These are phyloP conservation scores for Lipomyces yamanashiensis DNA, from an alignment of 805 yeast species.

Conservation along the genomic window DNA sequence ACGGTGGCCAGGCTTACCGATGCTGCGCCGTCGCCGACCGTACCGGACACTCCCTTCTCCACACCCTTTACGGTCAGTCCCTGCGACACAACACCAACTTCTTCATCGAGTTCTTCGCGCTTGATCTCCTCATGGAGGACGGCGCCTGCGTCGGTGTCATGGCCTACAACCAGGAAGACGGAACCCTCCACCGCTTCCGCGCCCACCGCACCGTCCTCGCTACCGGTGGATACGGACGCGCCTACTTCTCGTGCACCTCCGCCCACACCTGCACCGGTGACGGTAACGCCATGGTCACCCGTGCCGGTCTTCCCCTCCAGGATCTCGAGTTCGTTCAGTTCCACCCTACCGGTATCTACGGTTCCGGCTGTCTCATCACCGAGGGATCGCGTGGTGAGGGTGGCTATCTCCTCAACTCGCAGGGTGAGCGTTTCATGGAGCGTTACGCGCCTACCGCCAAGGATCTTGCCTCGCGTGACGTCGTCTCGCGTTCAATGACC, in stretches of 20 bases:
- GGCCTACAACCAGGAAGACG: slow-evolving; percentile 98
- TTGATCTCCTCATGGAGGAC: slow-evolving; percentile 91
- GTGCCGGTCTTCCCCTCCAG: slow-evolving; percentile 98
- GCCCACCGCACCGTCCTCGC: slow-evolving; percentile 96
- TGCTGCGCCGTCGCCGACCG: slow-evolving; percentile 99
- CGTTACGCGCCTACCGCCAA: slow-evolving; percentile 98
- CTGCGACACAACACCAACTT: slow-evolving; percentile 96
- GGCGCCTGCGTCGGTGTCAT: slow-evolving; percentile 96
- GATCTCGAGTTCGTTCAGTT: slow-evolving; percentile 97
- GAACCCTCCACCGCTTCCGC: slow-evolving; percentile 96
- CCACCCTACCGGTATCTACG: slow-evolving; percentile 99
- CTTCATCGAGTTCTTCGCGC: slow-evolving; percentile 95
- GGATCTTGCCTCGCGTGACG: slow-evolving; percentile 98
- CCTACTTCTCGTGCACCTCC: slow-evolving; percentile 97
- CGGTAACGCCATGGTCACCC: slow-evolving; percentile 96
- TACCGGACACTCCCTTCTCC: slow-evolving; percentile 97
- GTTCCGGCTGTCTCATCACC: slow-evolving; percentile 97
- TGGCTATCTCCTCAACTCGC: slow-evolving; percentile 92
- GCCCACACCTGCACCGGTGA: slow-evolving; percentile 99
- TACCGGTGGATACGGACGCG: slow-evolving; percentile 98
- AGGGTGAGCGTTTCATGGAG: slow-evolving; percentile 99
- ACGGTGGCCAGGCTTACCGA: slow-evolving; percentile 99
- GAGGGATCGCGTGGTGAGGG: slow-evolving; percentile 99
- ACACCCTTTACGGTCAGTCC: slow-evolving; percentile 94
- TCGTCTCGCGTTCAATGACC: slow-evolving; percentile 96